phyloP scores from a whole-genome alignment of 805 yeast species.

The Metschnikowia cubensis region DNA sequence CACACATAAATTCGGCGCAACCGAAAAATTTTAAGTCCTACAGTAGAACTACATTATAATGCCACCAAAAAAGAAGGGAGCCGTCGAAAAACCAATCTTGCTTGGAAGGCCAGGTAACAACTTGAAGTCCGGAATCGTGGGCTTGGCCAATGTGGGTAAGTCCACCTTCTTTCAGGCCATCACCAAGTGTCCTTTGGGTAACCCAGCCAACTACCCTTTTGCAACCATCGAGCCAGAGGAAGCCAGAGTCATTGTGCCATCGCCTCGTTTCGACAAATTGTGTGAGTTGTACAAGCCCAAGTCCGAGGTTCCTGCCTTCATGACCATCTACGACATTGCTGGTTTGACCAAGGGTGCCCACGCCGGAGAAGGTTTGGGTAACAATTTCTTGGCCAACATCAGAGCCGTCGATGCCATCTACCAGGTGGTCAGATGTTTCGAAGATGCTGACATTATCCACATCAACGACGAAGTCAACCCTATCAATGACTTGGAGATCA shows the following conservation, averaged over 20 bases:
- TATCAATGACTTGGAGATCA: conserved; percentile 87
- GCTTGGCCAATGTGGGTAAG: conserved; percentile 22
- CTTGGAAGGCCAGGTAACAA: conserved; percentile 45
- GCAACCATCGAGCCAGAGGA: conserved; percentile 76
- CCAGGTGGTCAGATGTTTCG: conserved; percentile 64
- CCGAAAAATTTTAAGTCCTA: conserved; percentile 14
- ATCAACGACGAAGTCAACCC: conserved; percentile 88
- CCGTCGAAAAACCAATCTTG: conserved; percentile 63
- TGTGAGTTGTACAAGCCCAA: conserved; percentile 45
- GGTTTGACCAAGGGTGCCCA: conserved; percentile 53
- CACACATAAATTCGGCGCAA: conserved; percentile 10
- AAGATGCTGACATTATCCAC: conserved; percentile 96
- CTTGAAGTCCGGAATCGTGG: conserved; percentile 44
- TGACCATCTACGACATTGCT: conserved; percentile 31
- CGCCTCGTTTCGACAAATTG: conserved; percentile 23
- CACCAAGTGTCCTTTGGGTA: conserved; percentile 21
- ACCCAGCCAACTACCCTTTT: conserved; percentile 54
- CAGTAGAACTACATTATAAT: conserved; percentile 26
- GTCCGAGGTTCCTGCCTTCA: conserved; percentile 28
- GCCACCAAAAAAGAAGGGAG: conserved; percentile 74
- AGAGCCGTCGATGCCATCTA: conserved; percentile 69
- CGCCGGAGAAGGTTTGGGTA: conserved; percentile 72
- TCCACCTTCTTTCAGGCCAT: conserved; percentile 23
- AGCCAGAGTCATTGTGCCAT: conserved; percentile 27
- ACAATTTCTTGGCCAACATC: conserved; percentile 64